Conservation (phyloP, 2,329 filamentous ascomycete genomes). For the Diplodia scrobiculata region DNA sequence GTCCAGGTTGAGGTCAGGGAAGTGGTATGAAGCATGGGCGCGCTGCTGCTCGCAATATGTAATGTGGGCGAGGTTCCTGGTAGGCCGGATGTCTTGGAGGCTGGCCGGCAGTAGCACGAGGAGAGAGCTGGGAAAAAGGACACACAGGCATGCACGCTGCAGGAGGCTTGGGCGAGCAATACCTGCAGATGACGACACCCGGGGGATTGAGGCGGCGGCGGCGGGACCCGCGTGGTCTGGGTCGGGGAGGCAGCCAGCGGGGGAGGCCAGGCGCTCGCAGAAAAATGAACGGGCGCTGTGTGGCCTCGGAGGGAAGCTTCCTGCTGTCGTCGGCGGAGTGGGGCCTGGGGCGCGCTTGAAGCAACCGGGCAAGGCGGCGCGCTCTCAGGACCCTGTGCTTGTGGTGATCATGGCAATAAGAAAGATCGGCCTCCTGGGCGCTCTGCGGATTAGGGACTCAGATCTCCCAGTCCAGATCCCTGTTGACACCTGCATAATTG, state of each 20-base stretch:
- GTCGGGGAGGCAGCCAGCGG: neutral
- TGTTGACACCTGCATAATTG: conserved; percentile 29
- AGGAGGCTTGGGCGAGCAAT: conserved; percentile 25
- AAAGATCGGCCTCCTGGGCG: conserved; percentile 29
- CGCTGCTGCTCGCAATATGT: conserved; percentile 23
- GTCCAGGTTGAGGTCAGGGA: conserved; percentile 23
- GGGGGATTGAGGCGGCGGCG: conserved; percentile 24
- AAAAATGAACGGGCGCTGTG: conserved; percentile 8
- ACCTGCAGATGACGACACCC: conserved; percentile 28
- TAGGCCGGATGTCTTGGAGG: conserved; percentile 27
- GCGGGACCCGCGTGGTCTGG: conserved; percentile 1
- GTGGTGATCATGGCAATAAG: conserved; percentile 30
- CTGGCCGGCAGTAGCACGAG: conserved; percentile 27
- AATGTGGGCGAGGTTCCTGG: conserved; percentile 21
- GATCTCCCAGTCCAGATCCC: conserved; percentile 28
- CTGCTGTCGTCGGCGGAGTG: conserved; percentile 13
- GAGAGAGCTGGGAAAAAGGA: conserved; percentile 26
- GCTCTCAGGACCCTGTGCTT: conserved; percentile 27
- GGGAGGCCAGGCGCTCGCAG: conserved; percentile 15
- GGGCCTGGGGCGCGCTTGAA: conserved; percentile 1
- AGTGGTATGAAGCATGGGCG: conserved; percentile 25
- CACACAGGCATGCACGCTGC: conserved; percentile 26
- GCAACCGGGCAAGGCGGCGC: conserved; percentile 14
- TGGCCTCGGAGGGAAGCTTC: conserved; percentile 9
- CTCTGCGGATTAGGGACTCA: conserved; percentile 28